Evolutionary conservation across 371 early-diverging fungal species (phyloP), one percentile per base, ranked within the genome.

Genomic region (Rhizomucor miehei): DNA sequence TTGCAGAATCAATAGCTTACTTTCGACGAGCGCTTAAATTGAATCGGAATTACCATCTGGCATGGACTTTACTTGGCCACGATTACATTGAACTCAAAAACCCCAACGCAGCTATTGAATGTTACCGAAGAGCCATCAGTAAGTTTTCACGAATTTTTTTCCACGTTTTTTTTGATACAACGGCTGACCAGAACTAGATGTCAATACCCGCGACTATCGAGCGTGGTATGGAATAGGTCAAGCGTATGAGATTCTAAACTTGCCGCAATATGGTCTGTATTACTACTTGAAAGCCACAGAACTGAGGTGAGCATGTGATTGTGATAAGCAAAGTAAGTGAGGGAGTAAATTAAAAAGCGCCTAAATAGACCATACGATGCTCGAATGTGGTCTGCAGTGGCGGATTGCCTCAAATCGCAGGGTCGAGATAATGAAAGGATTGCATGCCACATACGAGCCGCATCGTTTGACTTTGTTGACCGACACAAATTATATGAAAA

Each of bases 171-270:
- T n/a, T n/a, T 12, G 19, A 1, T 46, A 19, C 40, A 14, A 35
- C 24, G 9, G 20, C n/a, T 41, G 29, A 29, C 29, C 41, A 41
- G 11, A 37, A 53, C 19, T 77, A 79, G 95, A 91, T 47, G 76
- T 88, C 35, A 89, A 92, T 54, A 75, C 78, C 20, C 74, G 84
- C 13, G 97, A 98, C 63, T 95, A 91, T 67, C 79, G 95, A 25
- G 94, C 95, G 1, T 97, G 96, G 96, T 90, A 88, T 63, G 94
- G 92, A 9, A 69, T 97, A 39, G 98, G 95, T 13, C 91, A 94
- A 56, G 87, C 91, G 0, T 95, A 96, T 69, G 92, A 93, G 67
- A 68, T 91, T 17, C 80, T 95, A 25, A 84, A 82, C 35, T 80
- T 94, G 73, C 82, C 84, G 17, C 83, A 86, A 54, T 91, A 92